phyloP scores from a whole-genome alignment of 176 grass and related monocot genomes.

The Guadua angustifolia region DNA sequence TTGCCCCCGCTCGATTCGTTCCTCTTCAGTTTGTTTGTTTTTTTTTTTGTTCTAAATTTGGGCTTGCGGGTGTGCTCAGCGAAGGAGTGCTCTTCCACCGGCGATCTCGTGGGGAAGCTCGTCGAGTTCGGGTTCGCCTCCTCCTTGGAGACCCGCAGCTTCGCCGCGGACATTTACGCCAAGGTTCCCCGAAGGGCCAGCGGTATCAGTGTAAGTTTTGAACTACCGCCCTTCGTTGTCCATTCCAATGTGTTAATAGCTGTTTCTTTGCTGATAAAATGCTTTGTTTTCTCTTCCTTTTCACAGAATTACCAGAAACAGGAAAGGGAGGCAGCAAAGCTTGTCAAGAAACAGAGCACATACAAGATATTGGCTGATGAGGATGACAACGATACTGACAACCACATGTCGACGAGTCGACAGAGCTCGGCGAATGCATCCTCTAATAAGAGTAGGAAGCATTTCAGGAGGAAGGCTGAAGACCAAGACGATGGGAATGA shows the following conservation, averaged over 20 bases:
- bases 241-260: background rate
- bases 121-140: slow-evolving; percentile 67
- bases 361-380: slow-evolving; percentile 71
- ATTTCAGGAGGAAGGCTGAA: slow-evolving; percentile 74
- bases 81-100: slow-evolving; percentile 74
- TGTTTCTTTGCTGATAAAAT: slow-evolving; percentile 16
- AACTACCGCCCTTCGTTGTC: background rate
- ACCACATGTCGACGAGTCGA: slow-evolving; percentile 26
- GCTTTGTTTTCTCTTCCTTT: slow-evolving; percentile 18
- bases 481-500: slow-evolving; percentile 59
- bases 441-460: slow-evolving; percentile 62
- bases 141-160: slow-evolving; percentile 54
- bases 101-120: slow-evolving; percentile 60
- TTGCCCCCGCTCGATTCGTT: slow-evolving; percentile 1
- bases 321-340: slow-evolving; percentile 74
- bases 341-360: slow-evolving; percentile 75
- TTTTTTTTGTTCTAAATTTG: slow-evolving; percentile 26
- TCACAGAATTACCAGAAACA: slow-evolving; percentile 73
- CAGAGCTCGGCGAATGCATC: slow-evolving; percentile 30
- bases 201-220: slow-evolving; percentile 61
- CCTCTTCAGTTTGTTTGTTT: background rate
- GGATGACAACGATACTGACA: slow-evolving; percentile 55
- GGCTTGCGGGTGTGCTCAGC: slow-evolving; percentile 42
- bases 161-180: slow-evolving; percentile 63
- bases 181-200: slow-evolving; percentile 72